Evolutionary conservation across 768 basidiomycete species (phyloP).

Genomic region (Flagelloscypha sp.): DNA sequence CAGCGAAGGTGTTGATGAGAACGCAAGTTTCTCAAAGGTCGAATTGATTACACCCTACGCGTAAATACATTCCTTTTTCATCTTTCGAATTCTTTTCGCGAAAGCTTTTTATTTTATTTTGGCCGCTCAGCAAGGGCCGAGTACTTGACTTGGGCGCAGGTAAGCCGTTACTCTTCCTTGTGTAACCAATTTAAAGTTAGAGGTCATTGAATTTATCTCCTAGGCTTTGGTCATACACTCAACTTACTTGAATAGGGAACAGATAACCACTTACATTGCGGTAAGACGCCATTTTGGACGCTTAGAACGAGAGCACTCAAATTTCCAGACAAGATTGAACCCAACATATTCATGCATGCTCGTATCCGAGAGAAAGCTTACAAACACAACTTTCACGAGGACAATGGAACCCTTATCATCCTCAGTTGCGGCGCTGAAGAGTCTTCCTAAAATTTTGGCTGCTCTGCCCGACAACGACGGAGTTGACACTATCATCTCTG

Average conservation of each 20-base stretch:
- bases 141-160: constrained; percentile 68
- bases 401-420: constrained; percentile 45
- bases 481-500: constrained; percentile 56
- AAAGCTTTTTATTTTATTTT: no score
- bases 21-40: constrained; percentile 31
- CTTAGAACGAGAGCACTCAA: no score
- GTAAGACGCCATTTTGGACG: no score
- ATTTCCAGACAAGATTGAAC: no score
- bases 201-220: not conserved
- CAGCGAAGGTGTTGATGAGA: constrained; percentile 38
- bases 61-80: no score
- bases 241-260: constrained; percentile 48
- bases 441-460: constrained; percentile 34
- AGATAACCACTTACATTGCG: constrained; percentile 59
- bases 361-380: constrained; percentile 42
- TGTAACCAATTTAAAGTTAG: not conserved
- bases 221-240: constrained; percentile 57
- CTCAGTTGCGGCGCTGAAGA: constrained; percentile 62
- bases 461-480: constrained; percentile 21
- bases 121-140: no score
- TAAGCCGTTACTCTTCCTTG: constrained; percentile 16
- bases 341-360: constrained; percentile 57
- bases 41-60: constrained; percentile 47
- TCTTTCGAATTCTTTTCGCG: no score
- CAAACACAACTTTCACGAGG: constrained; percentile 44